These are phyloP conservation scores for Dysphania ambrosioides DNA, from an alignment of 148 eudicot species.

Conservation along the genomic window DNA sequence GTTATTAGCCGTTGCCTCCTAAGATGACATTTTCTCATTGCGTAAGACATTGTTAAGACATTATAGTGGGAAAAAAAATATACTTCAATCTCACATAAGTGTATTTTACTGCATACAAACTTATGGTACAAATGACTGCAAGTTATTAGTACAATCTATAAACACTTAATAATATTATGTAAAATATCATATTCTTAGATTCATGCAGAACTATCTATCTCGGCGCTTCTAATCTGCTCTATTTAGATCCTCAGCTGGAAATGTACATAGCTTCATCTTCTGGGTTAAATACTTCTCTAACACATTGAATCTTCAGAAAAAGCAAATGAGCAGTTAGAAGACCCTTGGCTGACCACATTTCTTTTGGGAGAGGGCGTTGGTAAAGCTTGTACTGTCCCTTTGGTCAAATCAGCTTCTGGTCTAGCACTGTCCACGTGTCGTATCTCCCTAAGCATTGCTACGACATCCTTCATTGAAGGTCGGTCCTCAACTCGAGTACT, in stretches of 20 bases:
- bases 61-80: too few species aligned
- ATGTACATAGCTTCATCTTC: slow-evolving; percentile 31
- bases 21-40: slow-evolving; percentile 16
- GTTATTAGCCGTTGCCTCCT: slow-evolving; percentile 23
- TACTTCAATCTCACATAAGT: not conserved
- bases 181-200: slow-evolving; percentile 5
- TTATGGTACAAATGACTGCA: slow-evolving; percentile 24
- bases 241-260: slow-evolving; percentile 16
- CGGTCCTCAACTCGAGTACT: slow-evolving; percentile 72
- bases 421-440: slow-evolving; percentile 51
- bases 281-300: slow-evolving; percentile 9
- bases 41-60: not conserved
- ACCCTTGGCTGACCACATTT: slow-evolving; percentile 55
- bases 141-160: slow-evolving; percentile 26
- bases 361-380: slow-evolving; percentile 46
- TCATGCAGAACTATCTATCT: slow-evolving; percentile 16
- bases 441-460: slow-evolving; percentile 91
- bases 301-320: slow-evolving; percentile 81
- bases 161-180: slow-evolving; percentile 10
- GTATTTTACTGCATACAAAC: slow-evolving; percentile 18
- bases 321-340: slow-evolving; percentile 80
- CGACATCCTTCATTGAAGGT: slow-evolving; percentile 90
- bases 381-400: slow-evolving; percentile 37
- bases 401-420: slow-evolving; percentile 47
- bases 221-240: slow-evolving; percentile 27